Evolutionary conservation across 768 basidiomycete genomes (phyloP).

Genomic region (Boletus edulis): DNA sequence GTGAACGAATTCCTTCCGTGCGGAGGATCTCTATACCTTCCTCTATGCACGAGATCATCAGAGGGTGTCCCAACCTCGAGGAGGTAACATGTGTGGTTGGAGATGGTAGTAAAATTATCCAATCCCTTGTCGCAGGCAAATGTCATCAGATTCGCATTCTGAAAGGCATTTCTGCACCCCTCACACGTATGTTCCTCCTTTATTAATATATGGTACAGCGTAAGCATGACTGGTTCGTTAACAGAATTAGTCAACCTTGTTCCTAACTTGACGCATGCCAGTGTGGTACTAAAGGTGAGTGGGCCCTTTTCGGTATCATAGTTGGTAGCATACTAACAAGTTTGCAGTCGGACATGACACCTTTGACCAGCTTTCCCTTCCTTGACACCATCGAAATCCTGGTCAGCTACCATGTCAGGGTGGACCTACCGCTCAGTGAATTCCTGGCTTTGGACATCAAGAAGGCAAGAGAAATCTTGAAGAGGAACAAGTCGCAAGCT

Average conservation of each 20-base stretch:
- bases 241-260: conserved; percentile 6
- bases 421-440: too few relatives aligned
- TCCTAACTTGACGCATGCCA: conserved; percentile 6
- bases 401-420: too few relatives aligned
- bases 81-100: conserved; percentile 7
- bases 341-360: not conserved
- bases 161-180: not conserved
- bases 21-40: too few relatives aligned
- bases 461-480: too few relatives aligned
- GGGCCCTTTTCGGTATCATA: not conserved
- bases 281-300: not conserved
- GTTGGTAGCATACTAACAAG: not conserved
- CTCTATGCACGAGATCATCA: conserved; percentile 6
- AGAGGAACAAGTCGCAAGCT: too few relatives aligned
- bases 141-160: not conserved
- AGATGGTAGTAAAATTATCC: not conserved
- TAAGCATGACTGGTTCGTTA: not conserved
- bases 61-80: conserved; percentile 11
- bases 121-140: conserved; percentile 4
- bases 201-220: not conserved
- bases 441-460: too few relatives aligned
- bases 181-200: not conserved
- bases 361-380: not conserved
- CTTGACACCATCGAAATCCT: conserved; percentile 3
- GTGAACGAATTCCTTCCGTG: too few relatives aligned